Evolutionary conservation across 495 filamentous ascomycete genomes (phyloP), one percentile per base, ranked within the genome.

Genomic region (Cetradonia linearis): DNA sequence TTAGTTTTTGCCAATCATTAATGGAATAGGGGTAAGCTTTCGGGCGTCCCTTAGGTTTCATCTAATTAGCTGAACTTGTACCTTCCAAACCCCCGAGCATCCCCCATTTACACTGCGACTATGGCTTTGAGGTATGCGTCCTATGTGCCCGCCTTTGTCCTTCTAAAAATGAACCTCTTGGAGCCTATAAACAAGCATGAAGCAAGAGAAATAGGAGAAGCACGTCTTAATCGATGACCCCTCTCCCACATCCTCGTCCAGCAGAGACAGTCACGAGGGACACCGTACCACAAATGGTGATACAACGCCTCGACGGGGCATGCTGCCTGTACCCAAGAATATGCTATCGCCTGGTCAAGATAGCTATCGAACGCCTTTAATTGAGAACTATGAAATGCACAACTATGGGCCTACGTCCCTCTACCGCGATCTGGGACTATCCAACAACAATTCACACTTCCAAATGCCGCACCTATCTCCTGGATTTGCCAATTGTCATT

Each of bases 311-410:
- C 33, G 50, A 18, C 36, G 58, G 50, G 63, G 60, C n/a, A 47
- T 65, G 4, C n/a, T 62, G 20, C 50, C 50, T 10, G 36, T 69
- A 14, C 73, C 75, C 28, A 62, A 70, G 30, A 73, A 78, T 58
- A 64, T 76, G 71, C 66, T 71, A 48, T 70, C 58, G 40, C 75
- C 72, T 1, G 76, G 75, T 13, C 72, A 76, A 16, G 76, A 80
- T 46, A 76, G 77, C 0, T 78, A 75, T 64, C 72, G 74, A 25
- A 78, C 77, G 0, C 77, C 77, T 10, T 76, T 74, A n/a, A 73
- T 77, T 33, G 76, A 78, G 62, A 76, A 78, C 63, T 69, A 74
- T 14, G 66, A 75, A 55, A 65, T 36, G 42, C 56, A 59, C 14
- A 44, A 40, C 40, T 23, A 16, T 25, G 34, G 60, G 11, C 31